Percentiles rank a stretch among this genome's conserved stretches.
Evolutionary conservation across 2,329 filamentous ascomycete species (phyloP).

Genomic region (Lachnellula cervina): DNA sequence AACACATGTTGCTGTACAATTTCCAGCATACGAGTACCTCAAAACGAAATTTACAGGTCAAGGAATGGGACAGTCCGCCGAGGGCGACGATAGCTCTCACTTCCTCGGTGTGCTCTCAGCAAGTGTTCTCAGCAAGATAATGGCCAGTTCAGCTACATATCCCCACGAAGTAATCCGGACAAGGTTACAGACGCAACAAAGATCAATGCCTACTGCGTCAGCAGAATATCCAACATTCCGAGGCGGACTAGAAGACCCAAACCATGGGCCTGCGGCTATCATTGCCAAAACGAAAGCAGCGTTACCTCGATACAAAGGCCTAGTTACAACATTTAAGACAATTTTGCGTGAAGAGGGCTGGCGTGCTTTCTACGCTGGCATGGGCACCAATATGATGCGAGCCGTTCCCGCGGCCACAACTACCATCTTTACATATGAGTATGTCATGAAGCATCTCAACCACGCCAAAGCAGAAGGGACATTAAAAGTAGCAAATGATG

Average conservation of each 20-base stretch:
- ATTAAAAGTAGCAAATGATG: constrained; percentile 16
- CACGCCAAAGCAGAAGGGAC: constrained; percentile 25
- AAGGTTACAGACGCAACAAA: constrained; percentile 85
- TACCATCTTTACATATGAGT: constrained; percentile 96
- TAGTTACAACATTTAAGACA: constrained; percentile 74
- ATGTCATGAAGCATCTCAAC: constrained; percentile 39
- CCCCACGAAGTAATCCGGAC: constrained; percentile 96
- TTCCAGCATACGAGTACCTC: constrained; percentile 90
- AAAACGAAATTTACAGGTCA: constrained; percentile 87
- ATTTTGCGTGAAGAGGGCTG: constrained; percentile 91
- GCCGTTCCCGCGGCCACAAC: constrained; percentile 94
- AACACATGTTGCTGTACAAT: constrained; percentile 94
- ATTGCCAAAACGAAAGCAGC: constrained; percentile 27
- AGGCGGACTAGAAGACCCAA: constrained; percentile 25
- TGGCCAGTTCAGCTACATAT: constrained; percentile 92
- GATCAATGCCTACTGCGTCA: constrained; percentile 52
- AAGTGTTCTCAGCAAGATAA: constrained; percentile 88
- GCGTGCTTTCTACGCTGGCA: constrained; percentile 93
- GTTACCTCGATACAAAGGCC: constrained; percentile 62
- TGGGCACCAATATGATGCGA: constrained; percentile 96
- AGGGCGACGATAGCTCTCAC: constrained; percentile 58
- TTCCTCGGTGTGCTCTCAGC: constrained; percentile 82
- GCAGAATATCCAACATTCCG: constrained; percentile 47
- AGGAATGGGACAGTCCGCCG: constrained; percentile 67
- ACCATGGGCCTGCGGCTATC: constrained; percentile 10